phyloP scores from a whole-genome alignment of 2,329 filamentous ascomycete genomes.

The Neonectria hederae region DNA sequence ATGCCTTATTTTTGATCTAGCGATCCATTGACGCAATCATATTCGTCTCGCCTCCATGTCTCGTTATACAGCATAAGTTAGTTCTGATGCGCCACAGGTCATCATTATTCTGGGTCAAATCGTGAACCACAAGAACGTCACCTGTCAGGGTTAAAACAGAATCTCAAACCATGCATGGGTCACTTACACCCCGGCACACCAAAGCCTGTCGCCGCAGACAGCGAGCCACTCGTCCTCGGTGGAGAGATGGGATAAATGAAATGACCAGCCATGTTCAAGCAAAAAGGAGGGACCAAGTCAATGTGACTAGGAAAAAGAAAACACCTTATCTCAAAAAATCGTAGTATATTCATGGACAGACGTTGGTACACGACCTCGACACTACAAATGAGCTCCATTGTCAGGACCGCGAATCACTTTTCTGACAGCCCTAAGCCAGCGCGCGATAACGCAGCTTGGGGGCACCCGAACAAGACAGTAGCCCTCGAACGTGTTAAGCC shows the following conservation, averaged over 20 bases:
- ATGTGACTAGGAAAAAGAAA: background rate
- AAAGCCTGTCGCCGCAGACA: conserved; percentile 47
- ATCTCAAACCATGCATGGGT: conserved; percentile 51
- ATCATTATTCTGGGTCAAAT: conserved; percentile 49
- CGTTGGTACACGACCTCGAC: background rate
- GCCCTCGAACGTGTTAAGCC: background rate
- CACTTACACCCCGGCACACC: conserved; percentile 47
- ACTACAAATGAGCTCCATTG: background rate
- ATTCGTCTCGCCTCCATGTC: conserved; percentile 50
- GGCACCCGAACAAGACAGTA: background rate
- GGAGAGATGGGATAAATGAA: background rate
- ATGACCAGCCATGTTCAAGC: background rate
- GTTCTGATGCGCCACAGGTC: conserved; percentile 42
- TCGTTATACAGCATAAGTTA: conserved; percentile 50
- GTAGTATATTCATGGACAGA: no score
- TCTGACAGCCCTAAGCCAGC: background rate
- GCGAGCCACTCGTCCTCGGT: conserved; percentile 53
- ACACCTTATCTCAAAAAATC: no score
- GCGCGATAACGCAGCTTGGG: background rate
- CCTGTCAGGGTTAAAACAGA: conserved; percentile 48
- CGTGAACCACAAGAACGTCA: conserved; percentile 48
- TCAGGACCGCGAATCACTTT: background rate
- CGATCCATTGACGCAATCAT: no score
- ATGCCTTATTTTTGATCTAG: no score
- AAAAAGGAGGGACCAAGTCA: background rate